Evolutionary conservation across 2,329 filamentous ascomycete genomes (phyloP), one percentile per base, ranked within the genome.

Genomic region (Pestalotiopsis sp.): DNA sequence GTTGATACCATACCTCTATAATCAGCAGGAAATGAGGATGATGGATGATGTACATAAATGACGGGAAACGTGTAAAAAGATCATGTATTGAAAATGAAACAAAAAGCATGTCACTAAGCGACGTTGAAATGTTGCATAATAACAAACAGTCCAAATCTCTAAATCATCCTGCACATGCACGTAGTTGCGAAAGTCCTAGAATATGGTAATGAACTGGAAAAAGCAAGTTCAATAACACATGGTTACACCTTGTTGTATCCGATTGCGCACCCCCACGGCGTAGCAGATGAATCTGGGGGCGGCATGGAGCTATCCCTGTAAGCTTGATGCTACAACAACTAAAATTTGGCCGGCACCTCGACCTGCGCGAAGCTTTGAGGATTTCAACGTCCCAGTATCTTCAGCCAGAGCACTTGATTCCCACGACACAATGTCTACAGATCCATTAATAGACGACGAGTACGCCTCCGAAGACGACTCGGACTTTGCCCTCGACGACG

Each of bases 391-490:
- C 23, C 45, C 36, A 36, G 4, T 23, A 7, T 39, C 4, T 12
- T 59, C 25, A 6, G 38, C 25, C 5, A 17, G n/a, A 64, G 0
- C 3, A 31, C 61, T n/a, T 11, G 0, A 36, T 20, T 23, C 20
- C 3, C 25, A 3, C 55, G 20, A 3, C n/a, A 38, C 70, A 65
- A 88, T 87, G 85, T 73, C 81, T 13, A 74, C 79, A 62, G 83
- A 84, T 62, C 77, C 79, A 23, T 72, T 78, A 67, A 75, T 76
- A 63, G 81, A 84, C 65, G 84, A 86, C 20, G 85, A 88, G 39
- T 93, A 93, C 74, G 88, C 85, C 17, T 93, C 91, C 1, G 90
- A 91, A 3, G 89, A 93, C 72, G 92, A 94, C 76, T 92, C 91
- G 11, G 91, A 93, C 76, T 93, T 93, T 70, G 87, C 90, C 27